Evolutionary conservation across 2,329 filamentous ascomycete genomes (phyloP).

Genomic region (Fusarium nurragi): DNA sequence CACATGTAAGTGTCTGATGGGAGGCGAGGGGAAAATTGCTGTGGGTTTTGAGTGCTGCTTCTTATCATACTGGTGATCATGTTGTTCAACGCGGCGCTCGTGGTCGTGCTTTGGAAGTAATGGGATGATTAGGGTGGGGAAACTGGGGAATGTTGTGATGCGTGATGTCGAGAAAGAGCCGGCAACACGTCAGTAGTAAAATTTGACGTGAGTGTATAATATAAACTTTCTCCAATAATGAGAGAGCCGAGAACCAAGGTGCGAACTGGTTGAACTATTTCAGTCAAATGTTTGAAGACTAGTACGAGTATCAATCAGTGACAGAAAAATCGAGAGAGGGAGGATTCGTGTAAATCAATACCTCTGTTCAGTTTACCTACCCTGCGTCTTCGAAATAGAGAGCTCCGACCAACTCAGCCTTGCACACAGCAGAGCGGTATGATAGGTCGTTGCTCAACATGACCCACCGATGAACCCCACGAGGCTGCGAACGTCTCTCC

Average conservation of each 20-base stretch:
- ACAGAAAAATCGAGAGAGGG: not conserved
- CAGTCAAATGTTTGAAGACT: not conserved
- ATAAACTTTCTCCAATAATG: too few relatives aligned
- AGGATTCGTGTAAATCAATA: too few relatives aligned
- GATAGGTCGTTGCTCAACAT: not conserved
- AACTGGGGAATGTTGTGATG: not conserved
- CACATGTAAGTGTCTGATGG: not conserved
- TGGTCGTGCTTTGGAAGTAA: not conserved
- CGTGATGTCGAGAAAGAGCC: not conserved
- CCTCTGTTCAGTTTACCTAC: not conserved
- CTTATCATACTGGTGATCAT: not conserved
- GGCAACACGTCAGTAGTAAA: not conserved
- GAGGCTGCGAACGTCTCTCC: conserved; percentile 40
- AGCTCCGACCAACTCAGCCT: conserved; percentile 30
- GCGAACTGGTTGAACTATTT: too few relatives aligned
- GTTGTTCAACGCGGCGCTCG: not conserved
- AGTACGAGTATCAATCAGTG: not conserved
- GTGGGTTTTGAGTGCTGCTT: conserved; percentile 8
- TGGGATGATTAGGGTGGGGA: not conserved
- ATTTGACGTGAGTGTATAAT: too few relatives aligned
- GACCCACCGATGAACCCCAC: conserved; percentile 18
- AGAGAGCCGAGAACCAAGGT: too few relatives aligned
- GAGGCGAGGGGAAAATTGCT: not conserved
- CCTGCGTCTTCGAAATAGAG: not conserved
- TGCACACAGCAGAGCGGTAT: not conserved